phyloP scores from a whole-genome alignment of 371 early-diverging fungal genomes.

The Syncephalastrum monosporum region DNA sequence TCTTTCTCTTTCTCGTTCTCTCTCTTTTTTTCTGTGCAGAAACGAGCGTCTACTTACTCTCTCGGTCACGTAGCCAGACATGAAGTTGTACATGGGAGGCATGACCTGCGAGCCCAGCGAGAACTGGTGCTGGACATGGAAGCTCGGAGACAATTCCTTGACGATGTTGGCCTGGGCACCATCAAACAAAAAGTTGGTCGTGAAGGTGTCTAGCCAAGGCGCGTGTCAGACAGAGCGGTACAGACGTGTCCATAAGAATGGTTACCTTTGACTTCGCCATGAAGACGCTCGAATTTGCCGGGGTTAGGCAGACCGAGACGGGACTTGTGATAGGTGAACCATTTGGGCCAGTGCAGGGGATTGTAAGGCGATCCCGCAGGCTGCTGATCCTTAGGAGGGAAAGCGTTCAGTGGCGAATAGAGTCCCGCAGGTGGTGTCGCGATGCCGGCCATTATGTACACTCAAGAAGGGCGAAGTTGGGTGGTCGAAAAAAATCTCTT shows the following conservation, averaged over 20 bases:
- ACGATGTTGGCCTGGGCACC: conserved; percentile 94
- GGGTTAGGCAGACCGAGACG: conserved; percentile 81
- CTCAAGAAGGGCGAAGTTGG: too few species aligned
- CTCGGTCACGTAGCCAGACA: conserved; percentile 69
- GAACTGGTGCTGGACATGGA: conserved; percentile 93
- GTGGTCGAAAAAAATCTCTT: too few species aligned
- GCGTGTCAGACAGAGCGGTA: background rate
- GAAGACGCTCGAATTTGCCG: conserved; percentile 84
- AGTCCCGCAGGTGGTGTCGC: conserved; percentile 18
- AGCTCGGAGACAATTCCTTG: conserved; percentile 87
- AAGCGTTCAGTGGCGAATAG: conserved; percentile 26
- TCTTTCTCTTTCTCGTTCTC: background rate
- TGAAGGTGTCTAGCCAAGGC: conserved; percentile 63
- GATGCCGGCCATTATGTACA: background rate
- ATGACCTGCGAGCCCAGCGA: conserved; percentile 80
- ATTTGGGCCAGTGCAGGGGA: conserved; percentile 57
- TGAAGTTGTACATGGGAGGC: conserved; percentile 91
- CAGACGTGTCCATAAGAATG: background rate
- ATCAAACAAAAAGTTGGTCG: conserved; percentile 86
- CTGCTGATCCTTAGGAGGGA: conserved; percentile 35
- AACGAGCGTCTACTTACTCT: conserved; percentile 25
- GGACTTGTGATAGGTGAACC: conserved; percentile 62
- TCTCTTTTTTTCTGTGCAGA: background rate
- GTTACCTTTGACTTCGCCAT: conserved; percentile 83
- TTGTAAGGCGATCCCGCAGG: conserved; percentile 53